Percentiles rank a stretch among this genome's conserved stretches.
Evolutionary conservation across 2,329 filamentous ascomycete species (phyloP).

Genomic region (Fusarium lyarnte): DNA sequence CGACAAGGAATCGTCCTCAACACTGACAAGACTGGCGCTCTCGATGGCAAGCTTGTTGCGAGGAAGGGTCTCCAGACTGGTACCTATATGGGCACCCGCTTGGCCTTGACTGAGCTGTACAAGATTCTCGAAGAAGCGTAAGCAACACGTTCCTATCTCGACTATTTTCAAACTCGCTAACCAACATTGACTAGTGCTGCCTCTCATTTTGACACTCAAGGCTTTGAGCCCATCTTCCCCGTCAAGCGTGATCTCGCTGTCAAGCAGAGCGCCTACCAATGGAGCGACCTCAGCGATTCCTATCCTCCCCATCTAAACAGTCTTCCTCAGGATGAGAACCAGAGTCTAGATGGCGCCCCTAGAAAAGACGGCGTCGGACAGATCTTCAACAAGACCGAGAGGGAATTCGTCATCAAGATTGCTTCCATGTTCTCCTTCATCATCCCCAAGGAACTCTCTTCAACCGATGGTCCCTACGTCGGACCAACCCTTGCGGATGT

Average conservation of each 20-base stretch:
- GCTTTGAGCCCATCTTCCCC: conserved; percentile 18
- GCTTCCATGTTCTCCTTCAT: not conserved
- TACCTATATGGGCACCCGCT: conserved; percentile 9
- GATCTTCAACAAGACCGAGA: conserved; percentile 17
- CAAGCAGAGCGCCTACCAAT: conserved; percentile 14
- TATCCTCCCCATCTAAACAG: conserved; percentile 22
- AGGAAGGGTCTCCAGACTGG: conserved; percentile 8
- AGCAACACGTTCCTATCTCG: not conserved
- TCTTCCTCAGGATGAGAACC: not conserved
- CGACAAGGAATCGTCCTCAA: conserved; percentile 6
- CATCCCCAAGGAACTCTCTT: conserved; percentile 2
- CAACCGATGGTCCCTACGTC: not conserved
- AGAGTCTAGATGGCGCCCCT: not conserved
- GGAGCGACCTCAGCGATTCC: conserved; percentile 4
- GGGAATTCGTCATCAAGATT: not conserved
- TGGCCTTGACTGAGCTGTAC: conserved; percentile 26
- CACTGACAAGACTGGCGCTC: conserved; percentile 1
- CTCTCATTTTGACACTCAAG: conserved; percentile 2
- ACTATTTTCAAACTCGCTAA: not conserved
- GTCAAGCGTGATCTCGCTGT: not conserved
- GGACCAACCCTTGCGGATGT: conserved; percentile 18
- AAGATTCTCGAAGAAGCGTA: conserved; percentile 24
- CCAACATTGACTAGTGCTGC: not conserved
- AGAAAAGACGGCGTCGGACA: not conserved
- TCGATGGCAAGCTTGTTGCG: not conserved